A percentile compares a stretch with the other conserved stretches of the same genome.
Evolutionary conservation across 768 basidiomycete genomes (phyloP).

Genomic region (Rhizopogon salebrosus): DNA sequence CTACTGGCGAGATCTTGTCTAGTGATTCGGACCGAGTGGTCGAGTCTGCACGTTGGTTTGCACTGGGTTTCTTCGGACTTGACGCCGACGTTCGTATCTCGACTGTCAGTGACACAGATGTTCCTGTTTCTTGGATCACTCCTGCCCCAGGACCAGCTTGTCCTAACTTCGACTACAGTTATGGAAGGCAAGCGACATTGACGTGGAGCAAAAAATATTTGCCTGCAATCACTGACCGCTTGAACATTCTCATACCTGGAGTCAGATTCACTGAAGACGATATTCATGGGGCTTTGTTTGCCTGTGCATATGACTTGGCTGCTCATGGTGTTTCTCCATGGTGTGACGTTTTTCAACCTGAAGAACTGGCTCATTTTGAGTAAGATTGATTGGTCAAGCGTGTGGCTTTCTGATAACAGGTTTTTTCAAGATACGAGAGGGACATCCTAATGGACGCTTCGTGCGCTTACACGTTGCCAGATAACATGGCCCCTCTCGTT

Average conservation of each 20-base stretch:
- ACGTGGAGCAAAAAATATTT: constrained; percentile 21
- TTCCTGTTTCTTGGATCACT: constrained; percentile 30
- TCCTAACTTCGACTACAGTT: constrained; percentile 18
- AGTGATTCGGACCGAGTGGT: constrained; percentile 13
- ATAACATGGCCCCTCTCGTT: constrained; percentile 25
- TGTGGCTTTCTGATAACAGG: not conserved
- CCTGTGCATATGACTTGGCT: constrained; percentile 32
- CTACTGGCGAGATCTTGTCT: not conserved
- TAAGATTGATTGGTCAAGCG: constrained; percentile 9
- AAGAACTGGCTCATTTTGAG: constrained; percentile 29
- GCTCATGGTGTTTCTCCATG: constrained; percentile 29
- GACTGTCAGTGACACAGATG: constrained; percentile 24
- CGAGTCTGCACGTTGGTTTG: constrained; percentile 35
- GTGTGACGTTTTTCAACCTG: constrained; percentile 27
- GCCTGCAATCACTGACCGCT: constrained; percentile 29
- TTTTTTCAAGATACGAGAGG: constrained; percentile 23
- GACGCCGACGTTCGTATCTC: constrained; percentile 13
- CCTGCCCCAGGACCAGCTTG: constrained; percentile 32
- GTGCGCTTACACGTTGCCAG: constrained; percentile 31
- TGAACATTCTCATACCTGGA: constrained; percentile 27
- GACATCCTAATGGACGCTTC: constrained; percentile 31
- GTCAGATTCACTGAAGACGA: constrained; percentile 24
- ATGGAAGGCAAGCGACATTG: not conserved
- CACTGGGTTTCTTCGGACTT: constrained; percentile 29
- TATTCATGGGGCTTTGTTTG: constrained; percentile 32